Conservation (phyloP, 2,329 filamentous ascomycete genomes). For the Dactylellina sp. region DNA sequence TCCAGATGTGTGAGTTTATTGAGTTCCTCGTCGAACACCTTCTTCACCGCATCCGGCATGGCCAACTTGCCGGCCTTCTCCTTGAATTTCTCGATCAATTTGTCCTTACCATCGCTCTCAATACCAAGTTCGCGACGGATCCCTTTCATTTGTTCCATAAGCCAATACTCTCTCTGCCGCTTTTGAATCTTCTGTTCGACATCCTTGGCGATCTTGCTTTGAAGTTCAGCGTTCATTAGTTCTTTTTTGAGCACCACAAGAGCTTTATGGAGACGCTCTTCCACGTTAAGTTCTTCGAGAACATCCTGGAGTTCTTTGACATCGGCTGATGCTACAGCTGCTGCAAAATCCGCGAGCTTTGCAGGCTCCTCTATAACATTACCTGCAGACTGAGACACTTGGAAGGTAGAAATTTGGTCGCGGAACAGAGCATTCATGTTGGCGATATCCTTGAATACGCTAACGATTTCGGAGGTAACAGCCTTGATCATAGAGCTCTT, state of each 20-base stretch:
- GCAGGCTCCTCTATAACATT: constrained; percentile 95
- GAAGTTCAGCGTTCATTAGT: constrained; percentile 95
- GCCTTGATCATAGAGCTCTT: constrained; percentile 90
- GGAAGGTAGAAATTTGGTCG: constrained; percentile 97
- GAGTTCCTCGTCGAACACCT: constrained; percentile 97
- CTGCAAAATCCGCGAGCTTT: constrained; percentile 96
- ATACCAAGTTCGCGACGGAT: constrained; percentile 95
- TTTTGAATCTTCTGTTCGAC: constrained; percentile 98
- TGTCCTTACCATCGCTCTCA: constrained; percentile 97
- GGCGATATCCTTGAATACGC: constrained; percentile 97
- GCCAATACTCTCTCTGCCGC: constrained; percentile 95
- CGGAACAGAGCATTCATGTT: constrained; percentile 93
- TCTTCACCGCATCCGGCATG: constrained; percentile 96
- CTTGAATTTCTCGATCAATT: constrained; percentile 96
- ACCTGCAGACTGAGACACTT: constrained; percentile 91
- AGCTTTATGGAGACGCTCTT: constrained; percentile 91
- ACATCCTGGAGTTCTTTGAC: constrained; percentile 93
- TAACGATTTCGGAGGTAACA: constrained; percentile 96
- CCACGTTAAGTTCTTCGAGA: constrained; percentile 86
- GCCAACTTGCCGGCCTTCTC: constrained; percentile 92
- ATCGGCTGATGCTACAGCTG: constrained; percentile 94
- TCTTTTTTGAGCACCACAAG: constrained; percentile 96
- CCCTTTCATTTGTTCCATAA: constrained; percentile 99
- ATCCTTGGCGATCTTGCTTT: constrained; percentile 97
- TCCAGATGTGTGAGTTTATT: constrained; percentile 97